phyloP scores from a whole-genome alignment of 805 yeast species.

The Torulaspora delbrueckii region DNA sequence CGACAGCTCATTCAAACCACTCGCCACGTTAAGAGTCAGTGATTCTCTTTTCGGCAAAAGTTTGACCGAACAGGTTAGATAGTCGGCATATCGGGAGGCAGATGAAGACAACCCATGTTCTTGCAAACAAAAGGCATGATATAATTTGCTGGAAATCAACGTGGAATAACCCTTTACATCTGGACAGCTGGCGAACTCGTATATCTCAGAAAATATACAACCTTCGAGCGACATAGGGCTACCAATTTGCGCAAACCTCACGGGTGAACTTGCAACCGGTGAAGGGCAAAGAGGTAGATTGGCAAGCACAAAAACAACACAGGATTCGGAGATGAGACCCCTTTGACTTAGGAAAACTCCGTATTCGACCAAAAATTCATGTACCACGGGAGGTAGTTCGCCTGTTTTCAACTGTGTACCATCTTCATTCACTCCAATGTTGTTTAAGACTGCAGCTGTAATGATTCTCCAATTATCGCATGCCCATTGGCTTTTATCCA shows the following conservation, averaged over 20 bases:
- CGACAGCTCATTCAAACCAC: slow-evolving; percentile 38
- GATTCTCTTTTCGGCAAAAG: slow-evolving; percentile 37
- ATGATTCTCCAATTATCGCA: slow-evolving; percentile 48
- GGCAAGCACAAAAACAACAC: slow-evolving; percentile 44
- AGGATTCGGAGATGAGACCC: slow-evolving; percentile 38
- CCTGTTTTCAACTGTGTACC: slow-evolving; percentile 5
- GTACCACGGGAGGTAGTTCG: slow-evolving; percentile 27
- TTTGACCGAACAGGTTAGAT: slow-evolving; percentile 39
- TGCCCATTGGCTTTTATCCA: slow-evolving; percentile 47
- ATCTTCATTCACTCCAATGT: slow-evolving; percentile 19
- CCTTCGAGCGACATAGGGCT: slow-evolving; percentile 40
- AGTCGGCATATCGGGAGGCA: slow-evolving; percentile 61
- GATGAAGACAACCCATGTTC: slow-evolving; percentile 58
- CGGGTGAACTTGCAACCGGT: slow-evolving; percentile 31
- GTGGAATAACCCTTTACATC: slow-evolving; percentile 44
- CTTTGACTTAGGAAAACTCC: slow-evolving; percentile 43
- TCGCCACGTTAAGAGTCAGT: slow-evolving; percentile 33
- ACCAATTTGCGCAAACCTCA: slow-evolving; percentile 41
- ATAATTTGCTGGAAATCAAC: slow-evolving; percentile 54
- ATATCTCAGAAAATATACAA: slow-evolving; percentile 59
- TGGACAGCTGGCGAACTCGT: slow-evolving; percentile 49
- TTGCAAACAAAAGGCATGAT: slow-evolving; percentile 63
- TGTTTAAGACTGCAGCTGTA: slow-evolving; percentile 38
- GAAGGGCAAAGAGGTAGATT: slow-evolving; percentile 41
- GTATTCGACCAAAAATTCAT: slow-evolving; percentile 46